Conservation (phyloP, 805 yeast genomes). For the Spathaspora girioi region DNA sequence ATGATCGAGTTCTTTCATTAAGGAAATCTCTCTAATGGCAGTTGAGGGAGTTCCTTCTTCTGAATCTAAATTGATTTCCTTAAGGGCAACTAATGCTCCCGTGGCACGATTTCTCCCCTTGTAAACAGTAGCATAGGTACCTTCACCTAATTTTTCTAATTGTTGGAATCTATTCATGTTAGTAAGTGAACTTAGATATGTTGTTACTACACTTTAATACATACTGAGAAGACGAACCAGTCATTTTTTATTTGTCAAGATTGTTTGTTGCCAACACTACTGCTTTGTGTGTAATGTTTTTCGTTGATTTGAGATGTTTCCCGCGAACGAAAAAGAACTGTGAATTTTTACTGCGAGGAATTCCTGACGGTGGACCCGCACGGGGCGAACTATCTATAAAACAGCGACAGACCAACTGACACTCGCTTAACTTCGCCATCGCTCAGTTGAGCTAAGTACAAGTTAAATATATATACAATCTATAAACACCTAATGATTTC, state of each 20-base stretch:
- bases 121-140: conserved; percentile 98
- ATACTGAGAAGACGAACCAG: conserved; percentile 44
- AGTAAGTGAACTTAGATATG: neutral
- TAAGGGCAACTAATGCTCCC: conserved; percentile 88
- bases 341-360: neutral
- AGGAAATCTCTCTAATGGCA: conserved; percentile 92
- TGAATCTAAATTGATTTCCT: conserved; percentile 90
- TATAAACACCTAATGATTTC: conserved; percentile 52
- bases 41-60: conserved; percentile 99
- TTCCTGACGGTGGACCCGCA: no score
- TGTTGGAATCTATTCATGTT: conserved; percentile 34
- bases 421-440: no score
- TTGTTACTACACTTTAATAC: conserved; percentile 13
- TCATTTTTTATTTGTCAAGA: conserved; percentile 19
- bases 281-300: neutral
- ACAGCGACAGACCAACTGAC: no score
- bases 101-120: conserved; percentile 84
- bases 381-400: no score
- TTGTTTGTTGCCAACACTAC: neutral
- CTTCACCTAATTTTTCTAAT: conserved; percentile 87
- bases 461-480: neutral
- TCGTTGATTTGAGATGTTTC: neutral
- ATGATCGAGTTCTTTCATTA: conserved; percentile 91
- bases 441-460: no score
- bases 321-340: neutral